phyloP scores from a whole-genome alignment of 495 filamentous ascomycete genomes.

The Neurospora terricola region DNA sequence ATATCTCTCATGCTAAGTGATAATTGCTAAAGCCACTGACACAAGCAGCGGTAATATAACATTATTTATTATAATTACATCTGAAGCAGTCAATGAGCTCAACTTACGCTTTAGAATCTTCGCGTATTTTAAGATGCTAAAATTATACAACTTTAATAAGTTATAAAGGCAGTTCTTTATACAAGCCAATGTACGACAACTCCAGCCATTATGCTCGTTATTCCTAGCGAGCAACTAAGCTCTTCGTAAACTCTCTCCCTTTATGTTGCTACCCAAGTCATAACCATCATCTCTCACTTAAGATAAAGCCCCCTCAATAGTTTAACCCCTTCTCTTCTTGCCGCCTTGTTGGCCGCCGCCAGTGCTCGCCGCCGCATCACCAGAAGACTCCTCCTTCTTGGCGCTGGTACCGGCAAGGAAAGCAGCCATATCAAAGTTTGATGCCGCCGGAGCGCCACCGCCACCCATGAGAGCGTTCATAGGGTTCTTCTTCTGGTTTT shows the following conservation, averaged over 20 bases:
- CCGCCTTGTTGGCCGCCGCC: background rate
- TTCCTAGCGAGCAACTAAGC: background rate
- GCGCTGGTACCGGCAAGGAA: conserved; percentile 56
- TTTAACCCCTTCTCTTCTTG: background rate
- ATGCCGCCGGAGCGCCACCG: conserved; percentile 23
- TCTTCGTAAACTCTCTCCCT: background rate
- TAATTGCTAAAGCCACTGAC: no score
- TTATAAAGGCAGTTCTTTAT: background rate
- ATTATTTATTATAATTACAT: no score
- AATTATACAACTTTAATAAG: rapidly evolving
- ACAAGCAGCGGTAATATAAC: no score
- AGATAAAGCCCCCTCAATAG: background rate
- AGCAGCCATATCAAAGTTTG: conserved; percentile 71
- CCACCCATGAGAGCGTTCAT: conserved; percentile 43
- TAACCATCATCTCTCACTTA: background rate
- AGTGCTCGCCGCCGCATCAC: conserved; percentile 6
- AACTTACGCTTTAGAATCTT: no score
- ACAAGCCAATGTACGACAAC: background rate
- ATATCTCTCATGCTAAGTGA: no score
- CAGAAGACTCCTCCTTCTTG: conserved; percentile 14
- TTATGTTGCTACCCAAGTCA: background rate
- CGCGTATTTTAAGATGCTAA: no score
- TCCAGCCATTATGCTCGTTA: background rate
- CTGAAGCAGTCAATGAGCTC: no score
- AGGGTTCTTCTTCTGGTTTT: conserved; percentile 68